A percentile compares a stretch with the other conserved stretches of the same genome.
Evolutionary conservation across 1,284 basidiomycete species (phyloP).

Genomic region (Moesziomyces globuligerus): DNA sequence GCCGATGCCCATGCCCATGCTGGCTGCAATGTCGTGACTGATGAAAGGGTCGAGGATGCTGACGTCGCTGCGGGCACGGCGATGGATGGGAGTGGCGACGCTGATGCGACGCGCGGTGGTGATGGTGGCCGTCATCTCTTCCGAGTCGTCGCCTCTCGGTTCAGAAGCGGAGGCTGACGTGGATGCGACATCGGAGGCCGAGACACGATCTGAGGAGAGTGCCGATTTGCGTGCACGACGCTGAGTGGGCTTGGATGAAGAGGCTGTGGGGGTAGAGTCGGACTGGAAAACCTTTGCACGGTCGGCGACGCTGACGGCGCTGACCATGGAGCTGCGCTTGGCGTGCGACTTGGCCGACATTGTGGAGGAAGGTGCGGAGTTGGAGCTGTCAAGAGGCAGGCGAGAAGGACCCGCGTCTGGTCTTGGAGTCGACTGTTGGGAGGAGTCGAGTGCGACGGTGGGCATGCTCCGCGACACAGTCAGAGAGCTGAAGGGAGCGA

Average conservation of each 20-base stretch:
- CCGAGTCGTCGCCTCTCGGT: background rate
- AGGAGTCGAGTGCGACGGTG: background rate
- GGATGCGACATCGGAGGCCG: background rate
- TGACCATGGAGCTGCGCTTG: constrained; percentile 30
- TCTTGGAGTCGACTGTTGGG: constrained; percentile 10
- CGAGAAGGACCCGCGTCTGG: constrained; percentile 4
- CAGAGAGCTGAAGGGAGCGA: constrained; percentile 2
- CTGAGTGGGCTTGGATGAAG: background rate
- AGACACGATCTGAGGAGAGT: background rate
- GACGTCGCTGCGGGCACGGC: constrained; percentile 38
- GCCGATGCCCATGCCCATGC: background rate
- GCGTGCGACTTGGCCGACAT: constrained; percentile 8
- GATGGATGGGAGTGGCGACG: constrained; percentile 32
- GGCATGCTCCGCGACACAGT: background rate
- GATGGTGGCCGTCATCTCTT: constrained; percentile 11
- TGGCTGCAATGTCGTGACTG: background rate
- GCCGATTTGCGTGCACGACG: constrained; percentile 1
- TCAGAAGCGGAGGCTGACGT: background rate
- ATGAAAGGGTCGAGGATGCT: constrained; percentile 28
- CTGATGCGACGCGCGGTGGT: constrained; percentile 27
- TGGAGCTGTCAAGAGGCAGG: background rate
- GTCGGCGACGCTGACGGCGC: constrained; percentile 26
- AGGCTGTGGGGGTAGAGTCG: background rate
- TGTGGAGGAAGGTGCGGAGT: background rate
- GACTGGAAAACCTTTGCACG: constrained; percentile 26